phyloP scores from a whole-genome alignment of 345 rosid species.

The Melastoma malabathricum region DNA sequence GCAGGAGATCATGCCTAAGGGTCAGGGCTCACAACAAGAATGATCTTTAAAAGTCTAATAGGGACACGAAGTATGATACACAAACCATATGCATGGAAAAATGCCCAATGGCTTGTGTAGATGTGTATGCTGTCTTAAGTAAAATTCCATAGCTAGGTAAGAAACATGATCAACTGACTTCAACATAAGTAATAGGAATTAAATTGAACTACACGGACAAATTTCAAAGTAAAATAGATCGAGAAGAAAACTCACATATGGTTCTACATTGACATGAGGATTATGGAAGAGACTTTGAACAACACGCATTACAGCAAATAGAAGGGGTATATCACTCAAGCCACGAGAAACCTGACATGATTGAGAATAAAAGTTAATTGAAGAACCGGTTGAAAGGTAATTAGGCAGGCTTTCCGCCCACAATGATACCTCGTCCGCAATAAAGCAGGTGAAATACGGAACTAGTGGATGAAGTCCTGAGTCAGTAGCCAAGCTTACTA shows the following conservation, averaged over 20 bases:
- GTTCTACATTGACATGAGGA: constrained; percentile 80
- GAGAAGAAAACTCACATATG: constrained; percentile 56
- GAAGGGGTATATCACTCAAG: constrained; percentile 60
- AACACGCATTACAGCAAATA: constrained; percentile 85
- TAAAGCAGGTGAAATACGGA: constrained; percentile 87
- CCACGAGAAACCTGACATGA: constrained; percentile 77
- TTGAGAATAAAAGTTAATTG: constrained; percentile 9
- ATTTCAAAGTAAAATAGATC: background rate
- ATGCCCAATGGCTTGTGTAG: no score
- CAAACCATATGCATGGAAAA: constrained; percentile 9
- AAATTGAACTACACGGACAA: background rate
- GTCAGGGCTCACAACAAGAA: constrained; percentile 14
- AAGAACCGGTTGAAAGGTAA: constrained; percentile 7
- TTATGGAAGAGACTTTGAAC: constrained; percentile 80
- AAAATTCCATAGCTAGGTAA: no score
- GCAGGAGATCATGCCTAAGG: constrained; percentile 12
- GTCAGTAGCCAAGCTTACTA: constrained; percentile 87
- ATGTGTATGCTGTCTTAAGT: no score
- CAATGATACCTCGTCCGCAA: constrained; percentile 73
- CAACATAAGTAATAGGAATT: background rate
- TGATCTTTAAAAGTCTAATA: constrained; percentile 9
- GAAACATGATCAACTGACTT: background rate
- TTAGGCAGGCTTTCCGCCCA: background rate
- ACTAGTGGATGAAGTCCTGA: constrained; percentile 95
- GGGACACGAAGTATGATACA: background rate